Conservation (phyloP, 2,329 filamentous ascomycete species). For the Monilinia fructigena region DNA sequence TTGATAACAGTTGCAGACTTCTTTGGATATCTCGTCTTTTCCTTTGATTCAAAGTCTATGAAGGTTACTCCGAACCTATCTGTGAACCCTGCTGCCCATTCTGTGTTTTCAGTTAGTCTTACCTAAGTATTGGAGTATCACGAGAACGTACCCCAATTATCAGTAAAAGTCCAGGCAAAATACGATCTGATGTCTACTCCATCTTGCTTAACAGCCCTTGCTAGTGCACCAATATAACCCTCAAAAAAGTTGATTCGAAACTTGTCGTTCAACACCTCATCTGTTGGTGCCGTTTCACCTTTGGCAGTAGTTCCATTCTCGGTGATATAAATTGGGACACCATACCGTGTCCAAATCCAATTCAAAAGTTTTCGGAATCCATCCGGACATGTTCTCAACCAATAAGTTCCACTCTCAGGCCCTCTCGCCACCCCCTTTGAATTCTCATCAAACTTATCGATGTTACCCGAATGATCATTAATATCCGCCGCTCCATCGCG, state of each 20-base stretch:
- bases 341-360: constrained; percentile 76
- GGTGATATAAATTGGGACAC: constrained; percentile 78
- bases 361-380: constrained; percentile 75
- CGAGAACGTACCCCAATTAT: constrained; percentile 43
- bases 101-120: constrained; percentile 1
- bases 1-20: constrained; percentile 73
- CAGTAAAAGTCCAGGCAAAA: constrained; percentile 82
- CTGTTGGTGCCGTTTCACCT: constrained; percentile 70
- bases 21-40: constrained; percentile 77
- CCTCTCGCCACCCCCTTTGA: constrained; percentile 72
- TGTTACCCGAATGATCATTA: constrained; percentile 70
- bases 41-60: constrained; percentile 70
- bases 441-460: constrained; percentile 69
- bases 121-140: background rate
- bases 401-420: constrained; percentile 74
- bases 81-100: constrained; percentile 72
- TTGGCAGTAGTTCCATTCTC: constrained; percentile 84
- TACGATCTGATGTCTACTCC: constrained; percentile 76
- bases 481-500: constrained; percentile 57
- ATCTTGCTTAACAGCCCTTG: constrained; percentile 67
- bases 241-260: constrained; percentile 78
- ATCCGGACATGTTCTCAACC: constrained; percentile 70
- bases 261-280: constrained; percentile 72
- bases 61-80: constrained; percentile 80
- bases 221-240: constrained; percentile 73